These are phyloP conservation scores for Geoglossum cookeanum DNA, from an alignment of 2,329 filamentous ascomycete genomes.

Conservation along the genomic window DNA sequence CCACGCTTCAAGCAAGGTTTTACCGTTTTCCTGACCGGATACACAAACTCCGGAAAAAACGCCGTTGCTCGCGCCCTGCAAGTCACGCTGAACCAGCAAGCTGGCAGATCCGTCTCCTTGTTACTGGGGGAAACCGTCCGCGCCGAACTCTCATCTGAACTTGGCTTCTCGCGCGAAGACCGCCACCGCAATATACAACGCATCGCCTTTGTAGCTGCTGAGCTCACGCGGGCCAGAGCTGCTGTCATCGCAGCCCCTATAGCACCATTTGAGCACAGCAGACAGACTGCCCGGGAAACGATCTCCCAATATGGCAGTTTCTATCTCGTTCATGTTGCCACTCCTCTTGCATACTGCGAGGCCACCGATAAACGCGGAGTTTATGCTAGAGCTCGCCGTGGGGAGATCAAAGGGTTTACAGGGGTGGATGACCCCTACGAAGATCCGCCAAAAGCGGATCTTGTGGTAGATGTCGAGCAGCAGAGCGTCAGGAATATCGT, in stretches of 20 bases:
- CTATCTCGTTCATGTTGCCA: conserved; percentile 89
- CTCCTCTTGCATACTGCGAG: conserved; percentile 79
- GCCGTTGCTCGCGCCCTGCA: conserved; percentile 88
- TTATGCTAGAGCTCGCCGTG: conserved; percentile 64
- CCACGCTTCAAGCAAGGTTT: conserved; percentile 84
- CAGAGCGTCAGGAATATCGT: conserved; percentile 82
- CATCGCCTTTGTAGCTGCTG: conserved; percentile 88
- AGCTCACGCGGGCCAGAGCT: conserved; percentile 80
- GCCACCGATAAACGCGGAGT: conserved; percentile 87
- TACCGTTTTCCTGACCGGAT: conserved; percentile 94
- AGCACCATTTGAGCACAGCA: conserved; percentile 68
- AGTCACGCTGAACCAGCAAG: conserved; percentile 94
- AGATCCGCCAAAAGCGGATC: conserved; percentile 57
- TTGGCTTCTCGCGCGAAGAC: conserved; percentile 86
- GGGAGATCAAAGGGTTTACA: conserved; percentile 95
- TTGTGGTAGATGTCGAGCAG: conserved; percentile 70
- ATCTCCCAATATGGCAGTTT: conserved; percentile 80
- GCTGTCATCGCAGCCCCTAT: conserved; percentile 95
- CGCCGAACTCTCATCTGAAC: conserved; percentile 77
- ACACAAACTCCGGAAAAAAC: conserved; percentile 93
- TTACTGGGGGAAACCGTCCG: conserved; percentile 92
- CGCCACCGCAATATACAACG: conserved; percentile 87
- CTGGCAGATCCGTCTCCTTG: conserved; percentile 82
- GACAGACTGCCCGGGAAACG: conserved; percentile 61
- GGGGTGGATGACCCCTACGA: conserved; percentile 97